Conservation (phyloP, 371 early-diverging fungal species). For the Saksenaea oblongispora region DNA sequence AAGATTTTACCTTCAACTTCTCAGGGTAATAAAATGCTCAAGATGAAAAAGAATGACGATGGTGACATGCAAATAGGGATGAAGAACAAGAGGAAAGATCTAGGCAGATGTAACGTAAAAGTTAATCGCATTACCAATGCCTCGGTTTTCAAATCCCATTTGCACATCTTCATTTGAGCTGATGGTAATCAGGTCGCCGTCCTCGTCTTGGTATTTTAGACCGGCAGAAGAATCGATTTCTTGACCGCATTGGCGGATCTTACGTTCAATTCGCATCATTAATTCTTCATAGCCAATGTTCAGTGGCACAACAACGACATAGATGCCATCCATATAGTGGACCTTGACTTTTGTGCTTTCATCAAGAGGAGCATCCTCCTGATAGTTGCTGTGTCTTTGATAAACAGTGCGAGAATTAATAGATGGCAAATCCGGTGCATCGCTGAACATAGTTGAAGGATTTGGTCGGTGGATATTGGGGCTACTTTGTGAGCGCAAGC, state of each 20-base stretch:
- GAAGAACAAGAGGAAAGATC: neutral
- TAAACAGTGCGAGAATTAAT: neutral
- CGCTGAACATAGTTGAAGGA: constrained; percentile 1
- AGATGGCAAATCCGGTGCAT: neutral
- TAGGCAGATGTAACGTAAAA: constrained; percentile 30
- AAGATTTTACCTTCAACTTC: neutral
- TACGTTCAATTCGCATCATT: constrained; percentile 71
- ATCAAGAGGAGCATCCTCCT: neutral
- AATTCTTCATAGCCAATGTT: constrained; percentile 71
- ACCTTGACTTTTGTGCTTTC: constrained; percentile 66
- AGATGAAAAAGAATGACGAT: neutral
- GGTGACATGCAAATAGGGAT: neutral
- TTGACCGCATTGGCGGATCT: constrained; percentile 48
- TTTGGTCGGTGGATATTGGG: constrained; percentile 44
- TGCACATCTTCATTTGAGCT: constrained; percentile 80
- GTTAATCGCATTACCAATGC: constrained; percentile 38
- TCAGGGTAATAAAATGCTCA: neutral
- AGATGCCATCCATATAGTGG: constrained; percentile 74
- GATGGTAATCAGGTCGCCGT: constrained; percentile 78
- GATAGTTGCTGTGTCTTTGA: neutral
- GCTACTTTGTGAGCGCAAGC: constrained; percentile 51
- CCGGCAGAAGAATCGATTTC: constrained; percentile 40
- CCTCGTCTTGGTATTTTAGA: constrained; percentile 84
- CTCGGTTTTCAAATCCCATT: constrained; percentile 77
- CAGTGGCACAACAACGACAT: constrained; percentile 76